Percentiles rank a stretch among this genome's conserved stretches.
These are phyloP conservation scores for Chrysoporthe cubensis DNA, from an alignment of 2,329 filamentous ascomycete species.

Conservation along the genomic window DNA sequence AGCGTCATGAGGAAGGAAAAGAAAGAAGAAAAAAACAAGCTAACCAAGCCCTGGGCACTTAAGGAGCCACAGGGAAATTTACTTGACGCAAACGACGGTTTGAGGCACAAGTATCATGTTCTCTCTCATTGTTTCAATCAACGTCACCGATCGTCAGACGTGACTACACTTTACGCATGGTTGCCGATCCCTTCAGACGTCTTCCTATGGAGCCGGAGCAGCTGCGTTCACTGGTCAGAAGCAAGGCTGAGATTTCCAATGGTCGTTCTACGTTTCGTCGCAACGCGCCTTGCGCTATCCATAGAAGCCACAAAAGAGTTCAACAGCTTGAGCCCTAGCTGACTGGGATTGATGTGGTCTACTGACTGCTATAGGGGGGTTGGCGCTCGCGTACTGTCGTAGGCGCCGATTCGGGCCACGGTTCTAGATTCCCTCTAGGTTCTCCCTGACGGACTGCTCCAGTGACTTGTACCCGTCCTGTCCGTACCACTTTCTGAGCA, in stretches of 20 bases:
- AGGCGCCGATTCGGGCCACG: too few species aligned
- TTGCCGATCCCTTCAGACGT: neutral
- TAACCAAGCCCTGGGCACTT: too few species aligned
- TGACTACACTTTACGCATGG: neutral
- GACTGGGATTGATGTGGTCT: neutral
- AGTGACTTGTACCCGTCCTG: constrained; percentile 27
- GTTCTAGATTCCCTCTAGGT: constrained; percentile 1
- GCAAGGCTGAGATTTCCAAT: too few species aligned
- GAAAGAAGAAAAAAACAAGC: neutral
- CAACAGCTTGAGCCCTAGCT: neutral
- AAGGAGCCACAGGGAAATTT: neutral
- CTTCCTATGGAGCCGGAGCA: neutral
- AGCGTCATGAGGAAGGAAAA: neutral
- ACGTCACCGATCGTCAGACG: neutral
- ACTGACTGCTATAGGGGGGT: too few species aligned
- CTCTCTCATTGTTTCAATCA: neutral
- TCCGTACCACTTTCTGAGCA: constrained; percentile 32
- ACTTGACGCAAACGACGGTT: neutral
- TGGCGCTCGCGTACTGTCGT: neutral
- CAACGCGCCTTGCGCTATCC: neutral
- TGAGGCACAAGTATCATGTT: neutral
- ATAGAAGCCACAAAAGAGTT: too few species aligned
- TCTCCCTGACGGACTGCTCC: constrained; percentile 19
- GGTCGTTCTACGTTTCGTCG: neutral
- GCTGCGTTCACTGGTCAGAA: too few species aligned